These are phyloP conservation scores for Sordariomycetes sp. DNA, from an alignment of 2,329 filamentous ascomycete genomes.

Conservation along the genomic window DNA sequence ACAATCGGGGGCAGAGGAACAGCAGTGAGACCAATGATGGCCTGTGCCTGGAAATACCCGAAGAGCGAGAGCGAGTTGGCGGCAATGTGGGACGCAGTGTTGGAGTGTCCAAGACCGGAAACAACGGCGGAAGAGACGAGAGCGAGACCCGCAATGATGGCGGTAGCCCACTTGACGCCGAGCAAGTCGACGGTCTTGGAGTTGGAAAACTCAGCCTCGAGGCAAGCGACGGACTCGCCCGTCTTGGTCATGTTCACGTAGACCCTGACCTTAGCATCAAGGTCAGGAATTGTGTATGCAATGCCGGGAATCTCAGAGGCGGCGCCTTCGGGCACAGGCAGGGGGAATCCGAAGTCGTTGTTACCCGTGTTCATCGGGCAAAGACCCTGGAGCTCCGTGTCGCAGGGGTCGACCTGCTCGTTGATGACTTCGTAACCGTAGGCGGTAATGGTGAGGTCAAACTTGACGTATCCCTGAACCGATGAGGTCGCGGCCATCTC, in stretches of 20 bases:
- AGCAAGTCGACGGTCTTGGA: slow-evolving; percentile 85
- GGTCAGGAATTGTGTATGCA: slow-evolving; percentile 81
- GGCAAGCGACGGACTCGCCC: slow-evolving; percentile 64
- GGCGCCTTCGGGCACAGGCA: slow-evolving; percentile 47
- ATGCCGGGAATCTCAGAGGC: slow-evolving; percentile 66
- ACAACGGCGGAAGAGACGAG: slow-evolving; percentile 79
- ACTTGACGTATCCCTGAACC: slow-evolving; percentile 72
- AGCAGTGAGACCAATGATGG: slow-evolving; percentile 77
- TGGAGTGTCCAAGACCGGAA: slow-evolving; percentile 83
- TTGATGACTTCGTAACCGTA: slow-evolving; percentile 72
- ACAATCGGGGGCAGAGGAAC: slow-evolving; percentile 81
- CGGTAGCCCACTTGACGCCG: slow-evolving; percentile 83
- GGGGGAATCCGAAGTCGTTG: slow-evolving; percentile 64
- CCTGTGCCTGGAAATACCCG: slow-evolving; percentile 88
- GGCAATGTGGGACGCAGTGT: slow-evolving; percentile 89
- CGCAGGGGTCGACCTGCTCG: slow-evolving; percentile 67
- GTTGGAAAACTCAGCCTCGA: slow-evolving; percentile 82
- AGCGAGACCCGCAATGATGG: slow-evolving; percentile 76
- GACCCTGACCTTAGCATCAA: slow-evolving; percentile 78
- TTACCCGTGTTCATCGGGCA: slow-evolving; percentile 87
- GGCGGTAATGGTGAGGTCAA: slow-evolving; percentile 66
- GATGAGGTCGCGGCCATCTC: slow-evolving; percentile 74
- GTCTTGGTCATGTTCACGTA: slow-evolving; percentile 64
- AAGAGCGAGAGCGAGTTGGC: slow-evolving; percentile 92
- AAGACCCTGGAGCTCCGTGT: slow-evolving; percentile 58